phyloP scores from a whole-genome alignment of 768 basidiomycete species.

The Astraeus odoratus region DNA sequence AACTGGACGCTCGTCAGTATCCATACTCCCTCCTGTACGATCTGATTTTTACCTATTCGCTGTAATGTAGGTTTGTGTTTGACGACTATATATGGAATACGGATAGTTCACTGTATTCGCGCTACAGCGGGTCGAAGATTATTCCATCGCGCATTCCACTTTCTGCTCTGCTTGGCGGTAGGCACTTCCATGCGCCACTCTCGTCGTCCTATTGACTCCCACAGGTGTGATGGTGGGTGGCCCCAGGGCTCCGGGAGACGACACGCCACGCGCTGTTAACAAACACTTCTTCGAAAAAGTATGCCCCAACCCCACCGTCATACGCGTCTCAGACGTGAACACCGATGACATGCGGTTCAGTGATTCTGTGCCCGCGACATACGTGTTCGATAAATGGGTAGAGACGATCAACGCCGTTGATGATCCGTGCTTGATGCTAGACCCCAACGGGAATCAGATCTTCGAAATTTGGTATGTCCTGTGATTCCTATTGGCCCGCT shows the following conservation, averaged over 20 bases:
- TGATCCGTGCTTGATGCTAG: constrained; percentile 35
- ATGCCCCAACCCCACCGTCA: constrained; percentile 31
- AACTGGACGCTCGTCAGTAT: constrained; percentile 29
- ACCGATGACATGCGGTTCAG: constrained; percentile 23
- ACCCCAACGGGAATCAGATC: constrained; percentile 17
- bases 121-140: constrained; percentile 28
- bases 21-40: neutral
- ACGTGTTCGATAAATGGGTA: constrained; percentile 33
- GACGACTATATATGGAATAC: constrained; percentile 37
- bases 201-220: neutral
- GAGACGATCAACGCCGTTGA: constrained; percentile 27
- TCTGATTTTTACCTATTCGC: constrained; percentile 3
- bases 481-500: neutral
- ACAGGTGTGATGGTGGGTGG: constrained; percentile 38
- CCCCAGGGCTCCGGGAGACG: constrained; percentile 26
- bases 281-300: constrained; percentile 33
- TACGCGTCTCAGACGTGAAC: constrained; percentile 25
- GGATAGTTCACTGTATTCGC: constrained; percentile 29
- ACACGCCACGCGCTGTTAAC: constrained; percentile 30
- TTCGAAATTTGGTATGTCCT: constrained; percentile 32
- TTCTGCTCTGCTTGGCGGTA: constrained; percentile 34
- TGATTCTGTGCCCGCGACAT: constrained; percentile 17
- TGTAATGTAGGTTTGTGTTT: constrained; percentile 32
- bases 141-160: constrained; percentile 37
- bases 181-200: neutral